These are phyloP conservation scores for Lindgomyces ingoldianus DNA, from an alignment of 495 filamentous ascomycete species.

Conservation along the genomic window DNA sequence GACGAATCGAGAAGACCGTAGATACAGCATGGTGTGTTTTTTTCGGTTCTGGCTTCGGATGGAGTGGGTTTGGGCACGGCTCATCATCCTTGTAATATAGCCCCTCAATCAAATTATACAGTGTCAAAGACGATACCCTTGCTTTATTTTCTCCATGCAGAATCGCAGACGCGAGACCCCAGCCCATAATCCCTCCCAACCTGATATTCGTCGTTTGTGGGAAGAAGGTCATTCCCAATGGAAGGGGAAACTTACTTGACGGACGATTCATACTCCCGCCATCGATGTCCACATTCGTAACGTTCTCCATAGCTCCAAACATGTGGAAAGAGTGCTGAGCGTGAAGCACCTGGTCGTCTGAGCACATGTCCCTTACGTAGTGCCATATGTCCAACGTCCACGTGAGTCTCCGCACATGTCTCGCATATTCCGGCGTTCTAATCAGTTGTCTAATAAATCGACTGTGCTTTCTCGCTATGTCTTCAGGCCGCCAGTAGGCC, in stretches of 20 bases:
- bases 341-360: not conserved
- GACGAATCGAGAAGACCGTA: not conserved
- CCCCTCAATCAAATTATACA: not conserved
- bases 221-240: too few species aligned
- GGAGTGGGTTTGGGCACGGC: not conserved
- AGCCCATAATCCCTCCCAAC: constrained; percentile 5
- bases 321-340: not conserved
- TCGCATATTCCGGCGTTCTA: not conserved
- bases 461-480: not conserved
- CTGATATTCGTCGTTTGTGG: not conserved
- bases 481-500: not conserved
- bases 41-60: not conserved
- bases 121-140: not conserved
- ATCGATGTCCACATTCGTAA: constrained; percentile 13
- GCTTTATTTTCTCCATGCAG: constrained; percentile 5
- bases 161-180: not conserved
- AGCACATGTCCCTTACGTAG: too few species aligned
- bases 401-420: not conserved
- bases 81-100: not conserved
- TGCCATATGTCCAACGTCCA: not conserved
- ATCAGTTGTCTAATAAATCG: not conserved
- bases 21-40: constrained; percentile 10
- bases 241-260: too few species aligned
- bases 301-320: not conserved
- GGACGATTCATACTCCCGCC: not conserved